A percentile compares a stretch with the other conserved stretches of the same genome.
Evolutionary conservation across 345 rosid species (phyloP).

Genomic region (Anastatica hierochuntica): DNA sequence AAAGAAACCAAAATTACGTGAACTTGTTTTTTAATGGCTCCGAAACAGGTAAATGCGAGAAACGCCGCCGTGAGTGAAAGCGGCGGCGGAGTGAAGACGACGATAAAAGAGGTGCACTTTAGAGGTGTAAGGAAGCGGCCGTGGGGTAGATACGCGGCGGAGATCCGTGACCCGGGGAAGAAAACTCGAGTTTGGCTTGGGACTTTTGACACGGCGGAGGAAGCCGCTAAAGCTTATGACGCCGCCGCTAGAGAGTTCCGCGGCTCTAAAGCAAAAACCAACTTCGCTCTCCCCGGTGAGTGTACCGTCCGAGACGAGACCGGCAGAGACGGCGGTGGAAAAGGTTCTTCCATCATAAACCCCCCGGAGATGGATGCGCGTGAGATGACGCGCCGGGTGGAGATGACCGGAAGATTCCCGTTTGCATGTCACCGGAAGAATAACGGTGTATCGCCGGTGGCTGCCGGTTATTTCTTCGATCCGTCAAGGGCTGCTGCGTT

Average conservation of each 20-base stretch:
- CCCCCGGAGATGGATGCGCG: conserved; percentile 23
- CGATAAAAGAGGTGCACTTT: conserved; percentile 33
- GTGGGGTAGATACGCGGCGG: conserved; percentile 78
- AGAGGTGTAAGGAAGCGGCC: conserved; percentile 68
- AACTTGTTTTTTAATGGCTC: conserved; percentile 19
- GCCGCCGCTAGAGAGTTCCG: conserved; percentile 55
- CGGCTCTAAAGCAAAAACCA: conserved; percentile 58
- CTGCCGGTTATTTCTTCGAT: conserved; percentile 32
- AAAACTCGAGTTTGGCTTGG: conserved; percentile 70
- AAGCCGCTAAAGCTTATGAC: conserved; percentile 62
- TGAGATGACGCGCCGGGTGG: conserved; percentile 23
- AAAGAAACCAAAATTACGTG: too few relatives aligned
- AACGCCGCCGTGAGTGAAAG: not conserved
- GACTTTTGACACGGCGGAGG: conserved; percentile 61
- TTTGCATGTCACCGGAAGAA: conserved; percentile 27
- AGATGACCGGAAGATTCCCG: conserved; percentile 32
- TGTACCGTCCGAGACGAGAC: too few relatives aligned
- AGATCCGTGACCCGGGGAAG: conserved; percentile 64
- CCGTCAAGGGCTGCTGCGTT: too few relatives aligned
- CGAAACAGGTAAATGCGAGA: conserved; percentile 1
- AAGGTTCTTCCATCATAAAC: too few relatives aligned
- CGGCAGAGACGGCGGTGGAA: not conserved
- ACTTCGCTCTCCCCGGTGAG: conserved; percentile 39
- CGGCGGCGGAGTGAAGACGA: not conserved
- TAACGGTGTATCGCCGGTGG: conserved; percentile 10